Evolutionary conservation across 2,329 filamentous ascomycete genomes (phyloP), one percentile per base, ranked within the genome.

Genomic region (Orbilia brochopaga): DNA sequence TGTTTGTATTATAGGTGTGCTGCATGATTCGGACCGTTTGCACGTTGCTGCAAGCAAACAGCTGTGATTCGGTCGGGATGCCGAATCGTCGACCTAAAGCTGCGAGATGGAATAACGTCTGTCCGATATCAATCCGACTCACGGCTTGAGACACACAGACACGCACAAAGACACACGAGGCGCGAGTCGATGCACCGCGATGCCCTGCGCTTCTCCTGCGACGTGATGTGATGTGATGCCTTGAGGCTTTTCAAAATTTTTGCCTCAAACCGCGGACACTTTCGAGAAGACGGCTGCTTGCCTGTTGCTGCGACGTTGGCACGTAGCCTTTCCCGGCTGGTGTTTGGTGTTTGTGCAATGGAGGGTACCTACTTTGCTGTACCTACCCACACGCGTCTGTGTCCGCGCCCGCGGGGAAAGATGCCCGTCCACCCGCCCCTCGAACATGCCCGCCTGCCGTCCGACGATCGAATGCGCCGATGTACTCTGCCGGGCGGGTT

Each of bases 261-360:
- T 63, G 66, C 59, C 59, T 59, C 54, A 70, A 64, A 64, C 58
- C 58, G 52, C 66, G 66, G 66, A 64, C 66, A 70, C 54, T 70
- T 70, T 63, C 19, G 8, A 19, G 17, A 15, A 15, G 40, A 15
- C 17, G 11, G 15, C 17, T 15, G 40, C n/a, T n/a, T n/a, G n/a
- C n/a, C n/a, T n/a, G n/a, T n/a, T n/a, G n/a, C 40, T 15, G 15
- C 13, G 40, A 15, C 13, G 13, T 17, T 44, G 40, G 40, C 40
- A 15, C 13, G 27, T 32, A 32, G 40, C 40, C 17, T 15, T 44
- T 4, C 40, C 17, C 40, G 40, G 4, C 17, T 15, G 3, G 40
- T 5, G 3, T 5, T 19, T 19, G 19, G 44, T 21, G 44, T 21
- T 48, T 48, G 44, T 48, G 44, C 19, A 48, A 48, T 48, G n/a